These are phyloP conservation scores for Puccinia novopanici DNA, from an alignment of 1,284 basidiomycete species.

Conservation along the genomic window DNA sequence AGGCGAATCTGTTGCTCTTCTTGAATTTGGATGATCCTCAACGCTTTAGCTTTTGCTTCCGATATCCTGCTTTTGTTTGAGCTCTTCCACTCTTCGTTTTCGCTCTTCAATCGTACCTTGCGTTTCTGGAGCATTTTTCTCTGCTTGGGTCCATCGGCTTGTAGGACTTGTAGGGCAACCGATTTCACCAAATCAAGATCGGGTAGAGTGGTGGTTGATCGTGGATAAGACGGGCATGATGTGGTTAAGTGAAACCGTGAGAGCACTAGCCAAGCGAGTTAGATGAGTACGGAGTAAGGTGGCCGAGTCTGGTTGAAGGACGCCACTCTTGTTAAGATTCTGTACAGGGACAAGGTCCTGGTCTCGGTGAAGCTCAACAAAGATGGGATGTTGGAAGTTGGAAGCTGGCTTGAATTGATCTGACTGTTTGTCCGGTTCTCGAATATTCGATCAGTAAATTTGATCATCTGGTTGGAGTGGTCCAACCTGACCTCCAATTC, in stretches of 20 bases:
- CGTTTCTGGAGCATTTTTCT: conserved; percentile 45
- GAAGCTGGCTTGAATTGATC: conserved; percentile 42
- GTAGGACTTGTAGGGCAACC: conserved; percentile 72
- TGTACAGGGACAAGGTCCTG: conserved; percentile 61
- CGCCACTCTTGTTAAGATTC: conserved; percentile 59
- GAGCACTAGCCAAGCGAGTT: conserved; percentile 70
- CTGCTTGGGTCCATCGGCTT: conserved; percentile 68
- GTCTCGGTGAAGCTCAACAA: conserved; percentile 59
- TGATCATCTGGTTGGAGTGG: conserved; percentile 81
- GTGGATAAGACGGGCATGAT: conserved; percentile 61
- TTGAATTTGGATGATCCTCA: conserved; percentile 48
- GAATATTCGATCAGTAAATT: conserved; percentile 67
- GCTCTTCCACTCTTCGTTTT: conserved; percentile 46
- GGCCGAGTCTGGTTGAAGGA: conserved; percentile 70
- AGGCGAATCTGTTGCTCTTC: conserved; percentile 35
- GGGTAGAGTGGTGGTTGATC: conserved; percentile 58
- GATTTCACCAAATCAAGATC: conserved; percentile 61
- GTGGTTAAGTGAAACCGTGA: conserved; percentile 71
- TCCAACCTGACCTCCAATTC: conserved; percentile 87
- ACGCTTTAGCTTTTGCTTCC: conserved; percentile 45
- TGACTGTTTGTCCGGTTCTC: conserved; percentile 39
- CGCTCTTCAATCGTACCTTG: conserved; percentile 43
- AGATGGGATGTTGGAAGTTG: conserved; percentile 60
- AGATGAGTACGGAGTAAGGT: conserved; percentile 75
- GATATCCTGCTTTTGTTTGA: conserved; percentile 44